A percentile compares a stretch with the other conserved stretches of the same genome.
Conservation (phyloP, 371 early-diverging fungal genomes). For the Quaeritorhiza haematococci region DNA sequence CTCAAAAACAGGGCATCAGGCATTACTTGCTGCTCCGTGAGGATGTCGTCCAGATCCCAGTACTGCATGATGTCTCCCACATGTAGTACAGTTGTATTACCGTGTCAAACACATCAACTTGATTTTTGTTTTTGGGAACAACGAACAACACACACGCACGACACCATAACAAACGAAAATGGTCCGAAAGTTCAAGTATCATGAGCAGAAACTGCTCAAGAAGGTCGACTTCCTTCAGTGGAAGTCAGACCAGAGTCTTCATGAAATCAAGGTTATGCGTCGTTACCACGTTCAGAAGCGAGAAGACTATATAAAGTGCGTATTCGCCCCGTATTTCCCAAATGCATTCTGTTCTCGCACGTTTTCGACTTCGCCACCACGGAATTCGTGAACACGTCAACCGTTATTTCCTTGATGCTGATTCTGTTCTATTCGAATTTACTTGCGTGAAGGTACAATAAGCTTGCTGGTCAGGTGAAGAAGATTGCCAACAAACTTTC, state of each 20-base stretch:
- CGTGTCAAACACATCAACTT: no score
- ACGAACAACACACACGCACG: background rate
- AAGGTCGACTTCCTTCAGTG: conserved; percentile 98
- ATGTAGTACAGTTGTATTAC: no score
- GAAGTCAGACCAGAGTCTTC: conserved; percentile 86
- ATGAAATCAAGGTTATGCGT: conserved; percentile 88
- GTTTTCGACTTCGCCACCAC: background rate
- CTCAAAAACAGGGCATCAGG: no score
- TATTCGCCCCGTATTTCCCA: no score
- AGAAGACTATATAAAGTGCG: conserved; percentile 92
- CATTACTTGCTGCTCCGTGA: conserved; percentile 53
- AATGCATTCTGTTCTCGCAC: background rate
- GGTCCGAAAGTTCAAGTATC: conserved; percentile 86
- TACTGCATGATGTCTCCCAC: no score
- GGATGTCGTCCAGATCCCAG: conserved; percentile 51
- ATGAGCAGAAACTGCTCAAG: conserved; percentile 96
- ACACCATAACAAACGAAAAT: conserved; percentile 26
- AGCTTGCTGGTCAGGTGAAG: conserved; percentile 81
- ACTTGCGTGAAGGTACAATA: conserved; percentile 72
- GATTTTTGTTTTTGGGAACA: no score
- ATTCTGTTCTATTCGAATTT: conserved; percentile 6
- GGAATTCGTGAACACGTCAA: background rate
- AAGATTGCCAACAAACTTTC: conserved; percentile 86
- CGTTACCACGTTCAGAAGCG: conserved; percentile 88
- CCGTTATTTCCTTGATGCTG: background rate